Evolutionary conservation across 106 monocot genomes (phyloP), one percentile per base, ranked within the genome.

Genomic region (Dendrobium chrysotoxum): DNA sequence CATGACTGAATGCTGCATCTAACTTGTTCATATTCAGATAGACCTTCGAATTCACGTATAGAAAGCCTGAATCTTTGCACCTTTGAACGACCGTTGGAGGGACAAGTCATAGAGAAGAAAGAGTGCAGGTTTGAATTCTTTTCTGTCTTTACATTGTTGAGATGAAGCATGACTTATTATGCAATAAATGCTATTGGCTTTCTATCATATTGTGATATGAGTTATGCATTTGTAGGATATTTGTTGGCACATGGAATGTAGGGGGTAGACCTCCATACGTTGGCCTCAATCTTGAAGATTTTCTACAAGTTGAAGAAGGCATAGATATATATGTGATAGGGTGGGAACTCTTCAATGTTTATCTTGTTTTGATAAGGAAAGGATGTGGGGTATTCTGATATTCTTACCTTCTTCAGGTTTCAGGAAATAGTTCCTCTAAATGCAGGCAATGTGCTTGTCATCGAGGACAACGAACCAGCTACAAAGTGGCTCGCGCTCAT

Each of bases 391-490:
- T 61, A 0, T 46, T 82, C 25, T 50, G 17, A 25, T 47, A 12
- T 78, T 53, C 5, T 42, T 13, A 17, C 26, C 5, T 44, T 79
- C 46, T 84, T 53, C 83, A 99, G 99, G 90, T 99, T 99, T 91
- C 99, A 99, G 88, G 99, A 99, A 83, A 95, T 93, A 82, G 99
- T 99, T 66, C 99, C 99, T 80, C 54, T 99, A 79, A 99, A 90
- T 80, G 95, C 99, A 54, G 93, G 99, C 46, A 95, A 99, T 75
- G 95, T 99, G 38, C 39, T 95, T 30, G 99, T 95, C 0, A 58
- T 86, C 4, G 99, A 95, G 74, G 99, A 99, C 86, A 99, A 86
- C 67, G 99, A 95, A 58, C 99, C 99, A 0, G 95, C 95, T 0
- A 88, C 88, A 2, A 92, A 88, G 79, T 99, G 95, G 99, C 93